Conservation (phyloP, 2,329 filamentous ascomycete species). For the Fragosphaeria purpurea region DNA sequence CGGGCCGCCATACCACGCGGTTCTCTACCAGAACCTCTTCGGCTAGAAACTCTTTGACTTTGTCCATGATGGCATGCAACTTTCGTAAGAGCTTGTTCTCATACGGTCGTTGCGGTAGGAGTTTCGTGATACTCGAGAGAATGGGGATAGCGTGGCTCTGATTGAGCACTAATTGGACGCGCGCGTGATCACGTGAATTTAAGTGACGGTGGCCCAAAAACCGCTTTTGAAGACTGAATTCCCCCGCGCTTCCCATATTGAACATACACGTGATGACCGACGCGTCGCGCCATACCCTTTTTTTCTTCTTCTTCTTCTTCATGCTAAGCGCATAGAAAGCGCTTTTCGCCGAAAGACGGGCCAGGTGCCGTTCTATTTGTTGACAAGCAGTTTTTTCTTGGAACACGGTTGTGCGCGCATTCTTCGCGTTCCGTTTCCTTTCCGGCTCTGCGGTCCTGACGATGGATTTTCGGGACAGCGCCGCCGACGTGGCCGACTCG, state of each 20-base stretch:
- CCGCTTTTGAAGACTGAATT: not conserved
- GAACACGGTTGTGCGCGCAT: too few relatives aligned
- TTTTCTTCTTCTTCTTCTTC: not conserved
- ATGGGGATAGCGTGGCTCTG: too few relatives aligned
- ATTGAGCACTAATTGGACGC: too few relatives aligned
- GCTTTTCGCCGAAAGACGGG: too few relatives aligned
- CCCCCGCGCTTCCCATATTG: too few relatives aligned
- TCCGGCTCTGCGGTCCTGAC: not conserved
- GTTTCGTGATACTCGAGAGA: too few relatives aligned
- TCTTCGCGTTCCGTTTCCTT: not conserved
- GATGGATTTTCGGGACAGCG: constrained; percentile 9
- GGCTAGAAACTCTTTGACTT: constrained; percentile 64
- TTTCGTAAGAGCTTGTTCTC: too few relatives aligned
- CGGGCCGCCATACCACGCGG: constrained; percentile 45
- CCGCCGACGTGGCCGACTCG: constrained; percentile 55
- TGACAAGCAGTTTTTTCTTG: too few relatives aligned
- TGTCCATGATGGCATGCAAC: constrained; percentile 34
- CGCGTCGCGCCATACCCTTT: constrained; percentile 2
- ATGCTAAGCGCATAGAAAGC: not conserved
- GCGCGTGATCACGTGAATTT: constrained; percentile 13
- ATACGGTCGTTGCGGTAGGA: too few relatives aligned
- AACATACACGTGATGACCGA: not conserved
- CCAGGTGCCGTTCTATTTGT: too few relatives aligned
- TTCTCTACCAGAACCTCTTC: constrained; percentile 68
- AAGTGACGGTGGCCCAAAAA: not conserved